A percentile compares a stretch with the other conserved stretches of the same genome.
phyloP scores from a whole-genome alignment of 2,329 filamentous ascomycete species.

The Ophiostoma australiae region DNA sequence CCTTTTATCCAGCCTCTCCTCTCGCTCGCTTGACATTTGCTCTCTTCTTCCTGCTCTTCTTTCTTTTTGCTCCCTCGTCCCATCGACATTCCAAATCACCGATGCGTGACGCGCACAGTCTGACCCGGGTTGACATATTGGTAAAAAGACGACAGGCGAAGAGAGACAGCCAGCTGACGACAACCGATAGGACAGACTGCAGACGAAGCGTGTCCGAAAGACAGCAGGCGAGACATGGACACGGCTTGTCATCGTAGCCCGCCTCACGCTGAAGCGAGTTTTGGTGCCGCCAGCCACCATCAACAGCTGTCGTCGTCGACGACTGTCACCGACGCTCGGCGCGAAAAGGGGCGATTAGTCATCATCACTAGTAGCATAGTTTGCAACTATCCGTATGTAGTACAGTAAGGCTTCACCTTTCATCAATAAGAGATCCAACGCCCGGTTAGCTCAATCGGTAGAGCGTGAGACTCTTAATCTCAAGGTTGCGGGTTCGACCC shows the following conservation, averaged over 20 bases:
- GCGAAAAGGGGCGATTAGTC: background rate
- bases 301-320: background rate
- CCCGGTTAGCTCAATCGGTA: constrained; percentile 65
- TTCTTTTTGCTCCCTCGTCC: no score
- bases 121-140: background rate
- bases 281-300: background rate
- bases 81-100: background rate
- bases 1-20: background rate
- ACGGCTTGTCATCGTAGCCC: background rate
- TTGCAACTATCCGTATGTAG: constrained; percentile 3
- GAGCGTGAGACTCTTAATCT: constrained; percentile 66
- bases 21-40: background rate
- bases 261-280: background rate
- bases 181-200: background rate
- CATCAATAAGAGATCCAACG: constrained; percentile 28
- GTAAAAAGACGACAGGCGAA: background rate
- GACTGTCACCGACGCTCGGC: background rate
- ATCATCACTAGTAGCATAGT: background rate
- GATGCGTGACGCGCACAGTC: background rate
- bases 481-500: constrained; percentile 39
- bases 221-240: background rate
- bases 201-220: background rate
- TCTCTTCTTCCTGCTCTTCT: background rate
- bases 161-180: background rate
- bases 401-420: background rate